Evolutionary conservation across 2,329 filamentous ascomycete species (phyloP), one percentile per base, ranked within the genome.

Genomic region (Fusarium pseudocircinatum): DNA sequence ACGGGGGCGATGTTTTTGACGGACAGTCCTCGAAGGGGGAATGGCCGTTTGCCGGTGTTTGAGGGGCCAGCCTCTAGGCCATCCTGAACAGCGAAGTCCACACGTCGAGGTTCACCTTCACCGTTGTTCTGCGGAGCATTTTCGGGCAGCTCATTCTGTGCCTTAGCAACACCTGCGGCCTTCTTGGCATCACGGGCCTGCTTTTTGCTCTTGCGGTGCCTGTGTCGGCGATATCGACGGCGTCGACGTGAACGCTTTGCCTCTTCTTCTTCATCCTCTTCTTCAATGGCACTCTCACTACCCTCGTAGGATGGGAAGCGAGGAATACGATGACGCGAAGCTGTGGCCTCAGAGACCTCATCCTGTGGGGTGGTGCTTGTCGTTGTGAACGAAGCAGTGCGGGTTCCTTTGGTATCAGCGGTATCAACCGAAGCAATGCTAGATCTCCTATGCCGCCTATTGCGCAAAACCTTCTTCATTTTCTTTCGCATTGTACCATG

Each of bases 381-480:
- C 28, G 82, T 83, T 42, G 82, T 82, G 46, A 85, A 82, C 3
- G 86, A 87, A 1, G 84, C 81, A 11, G 83, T 82, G 8, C 83
- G 82, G 16, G 80, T 83, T 13, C 72, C 73, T 37, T 77, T 79
- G 10, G 70, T 67, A 30, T 82, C 79, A 37, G 69, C 70, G 20
- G 87, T 89, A 20, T 94, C 92, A 68, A 89, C 89, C 30, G 91
- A 95, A 77, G 90, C 90, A 39, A 88, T 86, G 74, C 92, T 96
- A 0, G 93, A 95, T 85, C 96, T 97, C 82, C 93, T 91, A 73
- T 90, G 91, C 77, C 90, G 90, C 60, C 91, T 87, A 52, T 88
- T 86, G 67, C 91, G 92, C 76, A 97, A 91, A 30, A 92, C 93
- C 74, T 92, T 88, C 82, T 91, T 94, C 81, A 97, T 90, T 63